Percentiles rank a stretch among this genome's conserved stretches.
phyloP scores from a whole-genome alignment of 2,329 filamentous ascomycete species.

The Drechslerella dactyloides region DNA sequence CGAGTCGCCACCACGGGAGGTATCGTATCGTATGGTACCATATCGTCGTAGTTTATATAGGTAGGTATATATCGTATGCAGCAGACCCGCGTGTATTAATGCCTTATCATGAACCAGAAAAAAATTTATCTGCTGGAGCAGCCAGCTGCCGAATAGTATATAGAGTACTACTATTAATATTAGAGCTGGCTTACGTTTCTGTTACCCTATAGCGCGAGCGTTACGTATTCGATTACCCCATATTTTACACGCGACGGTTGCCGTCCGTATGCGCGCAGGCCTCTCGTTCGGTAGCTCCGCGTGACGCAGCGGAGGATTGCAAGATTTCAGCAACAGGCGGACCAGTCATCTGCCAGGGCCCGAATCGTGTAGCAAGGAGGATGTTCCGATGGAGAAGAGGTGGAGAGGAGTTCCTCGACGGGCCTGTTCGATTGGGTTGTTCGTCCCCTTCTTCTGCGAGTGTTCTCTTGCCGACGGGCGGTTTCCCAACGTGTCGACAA shows the following conservation, averaged over 20 bases:
- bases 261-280: constrained; percentile 37
- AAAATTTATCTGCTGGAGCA: no score
- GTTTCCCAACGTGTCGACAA: constrained; percentile 24
- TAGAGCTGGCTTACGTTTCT: constrained; percentile 39
- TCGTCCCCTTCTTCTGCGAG: constrained; percentile 14
- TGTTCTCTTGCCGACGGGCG: constrained; percentile 32
- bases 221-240: constrained; percentile 51
- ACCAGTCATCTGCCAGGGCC: background rate
- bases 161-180: background rate
- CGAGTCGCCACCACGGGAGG: no score
- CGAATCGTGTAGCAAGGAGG: background rate
- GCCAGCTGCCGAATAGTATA: background rate
- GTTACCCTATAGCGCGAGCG: constrained; percentile 44
- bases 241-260: constrained; percentile 23
- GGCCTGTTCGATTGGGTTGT: background rate
- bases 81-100: no score
- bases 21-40: no score
- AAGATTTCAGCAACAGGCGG: no score
- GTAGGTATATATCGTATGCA: no score
- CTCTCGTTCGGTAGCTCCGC: background rate
- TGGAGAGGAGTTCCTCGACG: constrained; percentile 24
- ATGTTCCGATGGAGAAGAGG: background rate
- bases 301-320: background rate
- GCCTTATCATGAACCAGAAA: no score
- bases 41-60: no score